Conservation (phyloP, 108 stramenopile species). For the Conticribra guillardii region DNA sequence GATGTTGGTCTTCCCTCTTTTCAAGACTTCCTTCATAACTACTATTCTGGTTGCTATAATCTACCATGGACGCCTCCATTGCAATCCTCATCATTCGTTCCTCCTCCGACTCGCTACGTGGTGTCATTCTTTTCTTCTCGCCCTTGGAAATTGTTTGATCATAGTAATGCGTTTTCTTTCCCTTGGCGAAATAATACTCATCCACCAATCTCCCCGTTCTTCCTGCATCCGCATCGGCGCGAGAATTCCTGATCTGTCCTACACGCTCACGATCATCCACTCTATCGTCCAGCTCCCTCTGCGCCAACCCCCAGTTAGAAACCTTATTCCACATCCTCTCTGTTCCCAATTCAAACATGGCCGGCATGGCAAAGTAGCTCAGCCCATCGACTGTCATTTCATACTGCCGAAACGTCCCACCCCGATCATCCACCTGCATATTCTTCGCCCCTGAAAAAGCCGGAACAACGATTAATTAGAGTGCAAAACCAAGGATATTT, state of each 20-base stretch:
- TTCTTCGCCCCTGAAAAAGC: conserved; percentile 51
- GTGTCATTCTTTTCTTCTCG: conserved; percentile 41
- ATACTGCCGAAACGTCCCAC: conserved; percentile 82
- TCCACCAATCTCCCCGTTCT: conserved; percentile 40
- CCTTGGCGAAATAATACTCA: conserved; percentile 44
- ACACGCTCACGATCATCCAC: background rate
- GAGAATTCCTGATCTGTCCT: background rate
- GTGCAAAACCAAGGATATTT: no score
- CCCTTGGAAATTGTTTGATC: conserved; percentile 21
- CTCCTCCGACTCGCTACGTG: conserved; percentile 36
- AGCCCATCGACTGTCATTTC: conserved; percentile 85
- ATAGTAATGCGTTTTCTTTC: background rate
- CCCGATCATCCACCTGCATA: conserved; percentile 35
- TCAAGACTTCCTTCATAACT: background rate
- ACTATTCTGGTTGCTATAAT: conserved; percentile 16
- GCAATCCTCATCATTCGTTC: conserved; percentile 45
- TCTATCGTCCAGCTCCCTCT: conserved; percentile 8
- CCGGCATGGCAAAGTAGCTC: conserved; percentile 82
- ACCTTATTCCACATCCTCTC: conserved; percentile 50
- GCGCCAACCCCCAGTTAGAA: conserved; percentile 31
- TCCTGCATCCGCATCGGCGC: background rate
- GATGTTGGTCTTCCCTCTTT: background rate
- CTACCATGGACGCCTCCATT: conserved; percentile 35
- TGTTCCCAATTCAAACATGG: conserved; percentile 71
- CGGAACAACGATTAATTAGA: no score